Evolutionary conservation across 306 rosid species (phyloP).

Genomic region (Sesbania bispinosa): DNA sequence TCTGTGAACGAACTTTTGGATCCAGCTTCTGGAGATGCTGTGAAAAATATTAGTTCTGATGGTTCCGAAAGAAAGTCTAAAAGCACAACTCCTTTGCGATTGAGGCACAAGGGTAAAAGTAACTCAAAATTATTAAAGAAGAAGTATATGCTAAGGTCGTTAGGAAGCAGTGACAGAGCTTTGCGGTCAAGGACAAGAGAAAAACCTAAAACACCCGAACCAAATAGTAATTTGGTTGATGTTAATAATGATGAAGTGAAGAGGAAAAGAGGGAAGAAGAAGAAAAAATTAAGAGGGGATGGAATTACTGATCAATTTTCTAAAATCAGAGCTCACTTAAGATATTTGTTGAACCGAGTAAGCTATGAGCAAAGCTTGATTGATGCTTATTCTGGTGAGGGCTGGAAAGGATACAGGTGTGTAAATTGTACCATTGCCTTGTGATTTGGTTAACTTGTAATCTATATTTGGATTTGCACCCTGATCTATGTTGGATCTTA

Average conservation of each 20-base stretch:
- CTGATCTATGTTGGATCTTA: conserved; percentile 21
- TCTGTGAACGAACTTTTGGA: conserved; percentile 37
- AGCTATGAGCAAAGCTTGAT: conserved; percentile 77
- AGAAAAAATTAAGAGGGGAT: conserved; percentile 33
- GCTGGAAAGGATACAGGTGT: conserved; percentile 98
- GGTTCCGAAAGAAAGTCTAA: conserved; percentile 33
- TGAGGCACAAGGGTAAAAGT: conserved; percentile 34
- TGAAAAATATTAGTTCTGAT: conserved; percentile 29
- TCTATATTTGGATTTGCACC: conserved; percentile 34
- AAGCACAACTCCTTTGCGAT: conserved; percentile 2
- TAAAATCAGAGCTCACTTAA: conserved; percentile 60
- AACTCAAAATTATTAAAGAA: conserved; percentile 46
- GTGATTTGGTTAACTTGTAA: conserved; percentile 23
- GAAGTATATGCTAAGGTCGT: conserved; percentile 56
- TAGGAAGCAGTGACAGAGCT: conserved; percentile 60
- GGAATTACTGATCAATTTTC: conserved; percentile 60
- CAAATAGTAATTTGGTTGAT: conserved; percentile 40
- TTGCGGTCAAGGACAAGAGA: conserved; percentile 67
- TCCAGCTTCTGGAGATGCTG: conserved; percentile 33
- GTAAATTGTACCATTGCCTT: conserved; percentile 27
- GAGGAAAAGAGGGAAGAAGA: conserved; percentile 35
- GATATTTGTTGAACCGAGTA: conserved; percentile 75
- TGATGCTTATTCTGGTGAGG: conserved; percentile 94
- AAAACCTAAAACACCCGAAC: conserved; percentile 51
- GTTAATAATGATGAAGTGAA: conserved; percentile 38